Evolutionary conservation across 306 rosid genomes (phyloP), one percentile per base, ranked within the genome.

Genomic region (Cucumis hystrix): DNA sequence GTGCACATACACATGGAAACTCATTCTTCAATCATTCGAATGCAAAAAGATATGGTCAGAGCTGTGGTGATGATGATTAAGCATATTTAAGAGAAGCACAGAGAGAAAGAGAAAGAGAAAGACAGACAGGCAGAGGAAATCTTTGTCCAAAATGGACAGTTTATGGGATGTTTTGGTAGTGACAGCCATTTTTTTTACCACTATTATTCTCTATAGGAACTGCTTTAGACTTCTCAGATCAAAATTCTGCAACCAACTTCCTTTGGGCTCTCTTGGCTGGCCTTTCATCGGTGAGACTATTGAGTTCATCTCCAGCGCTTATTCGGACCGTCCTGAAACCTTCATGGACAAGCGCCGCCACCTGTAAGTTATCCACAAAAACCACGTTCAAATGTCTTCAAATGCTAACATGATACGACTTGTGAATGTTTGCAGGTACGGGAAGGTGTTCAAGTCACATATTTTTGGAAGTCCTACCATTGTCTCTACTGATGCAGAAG

Each of bases 381-480:
- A 28, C 71, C 12, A 57, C n/a, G 21, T n/a, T 15, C 9, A 5
- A 39, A 39, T 39, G 47, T 10, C 73, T 67, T 67, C 74, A 18
- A 66, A 66, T 66, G 72, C 51, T 65, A 17, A n/a, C 40, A 1
- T 13, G 54, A 47, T 47, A 13, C 10, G 73, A 40, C 55, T 21
- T 80, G 23, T 52, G 54, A 35, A 14, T 62, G 51, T 12, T 37
- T 79, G 43, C 6, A 95, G 99, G 91, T 88, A 95, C 77, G 99
- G 99, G 1, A 92, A 92, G 77, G 99, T 95, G 89, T 95, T 95
- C 49, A 95, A 88, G 86, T 95, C 99, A 25, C 99, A 95, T 85
- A 86, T 95, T 88, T 95, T 95, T 88, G 99, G 97, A 68, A 92
- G 92, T 63, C 89, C 96, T 16, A 89, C 97, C 8, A 92, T 95